These are phyloP conservation scores for Omphalea diandra DNA, from an alignment of 441 rosid genomes.

Conservation along the genomic window DNA sequence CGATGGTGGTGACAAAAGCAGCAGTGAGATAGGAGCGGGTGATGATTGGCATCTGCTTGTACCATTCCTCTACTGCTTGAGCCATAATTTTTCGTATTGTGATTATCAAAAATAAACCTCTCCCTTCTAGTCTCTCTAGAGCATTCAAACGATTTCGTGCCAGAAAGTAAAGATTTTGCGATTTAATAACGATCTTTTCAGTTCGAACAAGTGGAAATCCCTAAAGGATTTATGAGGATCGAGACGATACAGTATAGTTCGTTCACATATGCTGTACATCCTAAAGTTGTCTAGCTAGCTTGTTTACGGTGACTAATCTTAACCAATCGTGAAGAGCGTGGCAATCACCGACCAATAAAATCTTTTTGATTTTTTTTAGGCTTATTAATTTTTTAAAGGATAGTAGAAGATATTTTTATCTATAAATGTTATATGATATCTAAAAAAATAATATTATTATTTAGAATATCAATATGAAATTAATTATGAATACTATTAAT, in stretches of 20 bases:
- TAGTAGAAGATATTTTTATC: too few species aligned
- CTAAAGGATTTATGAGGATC: constrained; percentile 9
- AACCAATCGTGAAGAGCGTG: constrained; percentile 43
- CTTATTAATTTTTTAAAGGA: too few species aligned
- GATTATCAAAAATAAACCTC: too few species aligned
- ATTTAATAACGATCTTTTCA: background rate
- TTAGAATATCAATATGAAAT: too few species aligned
- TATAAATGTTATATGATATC: too few species aligned
- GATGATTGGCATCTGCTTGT: constrained; percentile 96
- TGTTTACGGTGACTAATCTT: constrained; percentile 23
- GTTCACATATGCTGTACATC: too few species aligned
- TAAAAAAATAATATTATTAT: too few species aligned
- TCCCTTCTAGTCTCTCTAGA: background rate
- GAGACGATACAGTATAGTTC: background rate
- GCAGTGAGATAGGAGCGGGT: constrained; percentile 99
- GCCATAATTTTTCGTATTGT: too few species aligned
- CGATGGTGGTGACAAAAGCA: constrained; percentile 84
- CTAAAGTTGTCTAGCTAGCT: too few species aligned
- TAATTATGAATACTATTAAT: too few species aligned
- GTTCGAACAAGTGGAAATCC: background rate
- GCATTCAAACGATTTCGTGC: background rate
- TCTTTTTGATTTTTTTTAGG: background rate
- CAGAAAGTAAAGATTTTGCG: background rate
- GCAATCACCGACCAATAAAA: constrained; percentile 22
- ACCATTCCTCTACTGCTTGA: constrained; percentile 99